Evolutionary conservation across 176 grass and related monocot genomes (phyloP), one percentile per base, ranked within the genome.

Genomic region (Bromus sterilis): DNA sequence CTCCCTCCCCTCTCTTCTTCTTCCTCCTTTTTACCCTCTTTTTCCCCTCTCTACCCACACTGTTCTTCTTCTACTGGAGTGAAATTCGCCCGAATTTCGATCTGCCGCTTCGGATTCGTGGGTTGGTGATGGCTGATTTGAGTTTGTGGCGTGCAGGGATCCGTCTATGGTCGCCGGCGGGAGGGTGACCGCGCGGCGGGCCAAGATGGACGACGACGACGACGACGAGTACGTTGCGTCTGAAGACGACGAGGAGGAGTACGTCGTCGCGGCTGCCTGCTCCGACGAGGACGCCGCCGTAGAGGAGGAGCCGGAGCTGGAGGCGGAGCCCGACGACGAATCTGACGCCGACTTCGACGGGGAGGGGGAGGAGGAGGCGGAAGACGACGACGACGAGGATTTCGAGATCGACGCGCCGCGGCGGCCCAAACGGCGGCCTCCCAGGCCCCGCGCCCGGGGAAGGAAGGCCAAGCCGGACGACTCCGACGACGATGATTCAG

Each of bases 201-300:
- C 16, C 26, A 84, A 56, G 57, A 33, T 83, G 69, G 55, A 66
- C 24, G 83, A 71, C 9, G 82, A 77, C 8, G 83, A 92, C 2
- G 86, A 92, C 34, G 90, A 86, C 0, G 84, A 86, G 62, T 80
- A 92, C 15, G 82, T 86, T 2, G 51, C 34, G 46, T n/a, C n/a
- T n/a, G 48, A 51, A 5, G 91, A 83, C 14, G 83, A 77, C 43
- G 87, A 85, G 15, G 86, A 89, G 9, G 82, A 88, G 24, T 60
- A 87, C 1, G 67, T 16, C 14, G 78, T 28, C 28, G 51, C 75
- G 4, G 63, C 75, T 6, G 36, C 48, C 2, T 74, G 60, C 25
- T 82, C 80, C 28, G 53, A 73, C 1, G 36, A 58, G 13, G 80
- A 82, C 8, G 67, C 1, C 24, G 56, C 7, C 15, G 20, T 2